Conservation (phyloP, 2,329 filamentous ascomycete genomes). For the Amphichorda felina region DNA sequence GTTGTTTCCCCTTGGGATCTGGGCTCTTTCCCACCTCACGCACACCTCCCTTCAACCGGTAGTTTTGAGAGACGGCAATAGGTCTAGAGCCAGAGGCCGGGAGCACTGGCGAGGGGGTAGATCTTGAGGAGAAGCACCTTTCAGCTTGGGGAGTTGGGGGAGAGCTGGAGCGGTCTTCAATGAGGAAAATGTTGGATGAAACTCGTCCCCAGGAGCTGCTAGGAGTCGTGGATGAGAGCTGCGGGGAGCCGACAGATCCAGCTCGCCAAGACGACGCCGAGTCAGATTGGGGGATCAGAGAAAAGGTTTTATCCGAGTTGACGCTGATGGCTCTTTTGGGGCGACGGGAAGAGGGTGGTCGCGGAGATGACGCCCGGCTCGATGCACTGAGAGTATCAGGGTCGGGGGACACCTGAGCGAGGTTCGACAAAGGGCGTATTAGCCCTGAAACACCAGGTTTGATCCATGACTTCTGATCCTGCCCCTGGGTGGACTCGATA, state of each 20-base stretch:
- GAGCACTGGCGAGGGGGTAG: slow-evolving; percentile 7
- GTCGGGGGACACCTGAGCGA: slow-evolving; percentile 3
- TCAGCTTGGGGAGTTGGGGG: slow-evolving; percentile 36
- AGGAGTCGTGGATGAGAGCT: slow-evolving; percentile 31
- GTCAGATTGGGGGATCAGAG: slow-evolving; percentile 25
- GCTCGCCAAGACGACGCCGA: slow-evolving; percentile 11
- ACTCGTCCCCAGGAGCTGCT: slow-evolving; percentile 35
- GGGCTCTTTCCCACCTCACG: slow-evolving; percentile 29
- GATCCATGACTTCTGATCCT: background rate
- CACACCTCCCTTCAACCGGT: slow-evolving; percentile 40
- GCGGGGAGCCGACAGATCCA: slow-evolving; percentile 24
- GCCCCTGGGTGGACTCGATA: background rate
- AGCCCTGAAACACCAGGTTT: slow-evolving; percentile 6
- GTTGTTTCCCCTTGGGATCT: slow-evolving; percentile 29
- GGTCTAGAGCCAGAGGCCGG: slow-evolving; percentile 7
- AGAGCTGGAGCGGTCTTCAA: slow-evolving; percentile 34
- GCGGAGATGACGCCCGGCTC: slow-evolving; percentile 5
- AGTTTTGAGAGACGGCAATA: slow-evolving; percentile 35
- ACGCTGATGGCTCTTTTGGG: slow-evolving; percentile 30
- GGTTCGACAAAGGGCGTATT: slow-evolving; percentile 2
- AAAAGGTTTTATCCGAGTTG: slow-evolving; percentile 47
- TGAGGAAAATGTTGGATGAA: slow-evolving; percentile 31
- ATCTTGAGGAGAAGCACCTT: slow-evolving; percentile 11
- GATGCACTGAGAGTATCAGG: slow-evolving; percentile 1
- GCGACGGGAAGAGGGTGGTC: slow-evolving; percentile 10